Base-by-base conservation (phyloP, 2,329 filamentous ascomycete species). In the Xylariales sp. region DNA sequence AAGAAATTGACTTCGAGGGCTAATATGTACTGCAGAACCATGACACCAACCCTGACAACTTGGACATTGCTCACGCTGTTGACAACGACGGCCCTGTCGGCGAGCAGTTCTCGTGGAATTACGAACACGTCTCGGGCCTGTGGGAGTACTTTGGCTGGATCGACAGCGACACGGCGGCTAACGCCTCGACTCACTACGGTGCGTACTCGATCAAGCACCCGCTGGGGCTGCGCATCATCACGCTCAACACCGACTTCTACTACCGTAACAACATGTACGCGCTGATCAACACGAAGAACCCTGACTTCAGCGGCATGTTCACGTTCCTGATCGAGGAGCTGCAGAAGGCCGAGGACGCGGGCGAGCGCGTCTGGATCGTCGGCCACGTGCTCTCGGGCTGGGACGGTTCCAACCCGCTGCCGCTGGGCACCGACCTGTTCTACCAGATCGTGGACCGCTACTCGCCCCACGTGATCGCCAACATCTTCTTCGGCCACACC, bases 91-190 rank as follows among this genome's bases (percentile, higher is more conserved):
- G 70, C 1, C 61, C 63, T 1, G 57, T 79, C 1, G 72, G 74
- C 2, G 55, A 69, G 42, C 75, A 80, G 45, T 68, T 73, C 45
- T 74, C 67, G 37, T 79, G 75, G 75, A 76, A 78, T 46, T 77
- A 72, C 45, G 61, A 76, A 18, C 73, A 78, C 45, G 60, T 78
- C 13, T 63, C 74, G n/a, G 58, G 56, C 11, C 57, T 78, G 0
- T 78, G 75, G 75, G 59, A 69, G 45, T 66, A 77, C 40, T 70
- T 76, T 41, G 70, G 69, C 14, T 79, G 74, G 74, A 66, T 79
- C 34, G 62, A 66, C 41, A 51, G 54, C 10, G 47, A 58, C 12
- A 63, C 65, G 5, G 70, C 68, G 1, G 53, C 60, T 3, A 50
- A 74, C 49, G 74, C 74, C 3, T 55, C 63, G 4, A 56, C 66